Base-by-base conservation (phyloP, 169 alveolate genomes). In the Ichthyophthirius multifiliis region DNA sequence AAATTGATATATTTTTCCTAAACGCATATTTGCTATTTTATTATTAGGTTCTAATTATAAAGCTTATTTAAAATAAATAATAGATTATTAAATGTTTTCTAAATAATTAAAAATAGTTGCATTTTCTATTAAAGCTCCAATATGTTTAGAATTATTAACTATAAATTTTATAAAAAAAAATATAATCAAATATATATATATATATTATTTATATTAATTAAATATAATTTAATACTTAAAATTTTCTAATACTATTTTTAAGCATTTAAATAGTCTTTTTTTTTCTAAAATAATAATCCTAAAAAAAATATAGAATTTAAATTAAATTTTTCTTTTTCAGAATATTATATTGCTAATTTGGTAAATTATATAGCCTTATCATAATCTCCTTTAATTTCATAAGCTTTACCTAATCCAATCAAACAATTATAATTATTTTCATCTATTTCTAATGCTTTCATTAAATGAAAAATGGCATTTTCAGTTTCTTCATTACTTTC, bases 1-100 rank as follows among this genome's bases (percentile, higher is more conserved):
- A 0, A 91, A 43, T 20, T 92, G 89, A 15, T 82, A 44, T 10
- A 92, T 83, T 43, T 88, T 90, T 18, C 94, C 96, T 12, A 92
- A 71, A 10, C 92, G 74, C 64, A 90, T 84, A 75, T 90, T 89
- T 35, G 96, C 96, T 1, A 86, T 81, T 20, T 84, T 43, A 46
- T 81, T 81, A n/a, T 76, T 83, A 13, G 94, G 93, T 16, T 90
- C 90, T 12, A 90, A 71, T 65, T 88, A 88, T 15, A 92, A 62
- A 16, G 94, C 93, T 64, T 64, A 64, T 46, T 85, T 86, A 43
- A 88, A 85, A 77, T 92, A 92, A 45, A 89, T 92, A 5, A 81
- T 86, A 3, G 96, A 94, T 78, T 90, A 88, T n/a, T 83, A 83
- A 31, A 83, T 35, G 43, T 92, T 93, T 12, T 93, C 93, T 35